Percentiles rank a stretch among this genome's conserved stretches.
These are phyloP conservation scores for Psidium guajava DNA, from an alignment of 345 rosid genomes.

Conservation along the genomic window DNA sequence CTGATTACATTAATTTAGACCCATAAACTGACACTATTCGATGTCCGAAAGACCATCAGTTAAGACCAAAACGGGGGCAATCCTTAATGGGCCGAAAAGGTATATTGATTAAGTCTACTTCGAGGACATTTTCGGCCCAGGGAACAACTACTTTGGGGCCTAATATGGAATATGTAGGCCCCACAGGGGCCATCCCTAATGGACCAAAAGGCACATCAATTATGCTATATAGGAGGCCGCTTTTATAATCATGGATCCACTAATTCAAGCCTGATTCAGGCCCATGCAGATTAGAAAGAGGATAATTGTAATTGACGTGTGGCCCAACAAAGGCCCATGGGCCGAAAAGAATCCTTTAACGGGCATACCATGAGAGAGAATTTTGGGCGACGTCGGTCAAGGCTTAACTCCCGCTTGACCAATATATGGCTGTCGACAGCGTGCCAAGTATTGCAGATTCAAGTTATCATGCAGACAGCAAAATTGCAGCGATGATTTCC, in stretches of 20 bases:
- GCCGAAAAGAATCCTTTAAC: accelerated
- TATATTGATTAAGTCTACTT: not conserved
- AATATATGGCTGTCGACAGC: not conserved
- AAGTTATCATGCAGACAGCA: not conserved
- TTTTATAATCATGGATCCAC: not conserved
- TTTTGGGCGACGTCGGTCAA: not conserved
- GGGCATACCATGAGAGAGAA: accelerated
- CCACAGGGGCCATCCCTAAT: not conserved
- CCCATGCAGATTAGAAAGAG: no score
- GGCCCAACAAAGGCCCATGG: not conserved
- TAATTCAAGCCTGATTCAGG: not conserved
- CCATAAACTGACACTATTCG: no score
- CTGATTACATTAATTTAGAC: not conserved
- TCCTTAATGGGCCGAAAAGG: no score
- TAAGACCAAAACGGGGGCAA: no score
- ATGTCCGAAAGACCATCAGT: no score
- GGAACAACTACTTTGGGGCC: not conserved
- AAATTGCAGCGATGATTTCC: not conserved
- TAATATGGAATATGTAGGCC: not conserved
- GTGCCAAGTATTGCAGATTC: not conserved
- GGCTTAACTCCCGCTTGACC: not conserved
- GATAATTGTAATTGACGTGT: not conserved
- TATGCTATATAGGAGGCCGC: not conserved
- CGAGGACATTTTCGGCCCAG: no score
- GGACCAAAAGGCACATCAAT: not conserved